phyloP scores from a whole-genome alignment of 139 green algal genomes.

The Chlorella vulgaris region DNA sequence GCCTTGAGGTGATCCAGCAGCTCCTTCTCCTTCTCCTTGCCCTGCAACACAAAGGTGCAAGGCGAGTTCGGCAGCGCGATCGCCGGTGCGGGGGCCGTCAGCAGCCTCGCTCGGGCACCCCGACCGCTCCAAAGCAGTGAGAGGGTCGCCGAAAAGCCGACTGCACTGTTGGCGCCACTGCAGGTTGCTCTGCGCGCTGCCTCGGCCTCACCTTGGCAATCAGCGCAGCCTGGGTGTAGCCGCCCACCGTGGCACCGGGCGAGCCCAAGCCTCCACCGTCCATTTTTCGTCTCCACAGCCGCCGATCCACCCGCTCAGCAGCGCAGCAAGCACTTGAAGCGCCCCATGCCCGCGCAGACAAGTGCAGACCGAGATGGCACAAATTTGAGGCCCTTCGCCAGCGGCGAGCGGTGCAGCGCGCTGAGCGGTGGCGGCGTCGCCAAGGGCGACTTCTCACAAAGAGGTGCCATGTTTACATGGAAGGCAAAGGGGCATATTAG shows the following conservation, averaged over 20 bases:
- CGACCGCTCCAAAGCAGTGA: no score
- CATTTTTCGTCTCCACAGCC: not conserved
- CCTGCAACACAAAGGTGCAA: not conserved
- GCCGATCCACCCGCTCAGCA: not conserved
- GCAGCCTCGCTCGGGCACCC: not conserved
- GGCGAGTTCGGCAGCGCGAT: no score
- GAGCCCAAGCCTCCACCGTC: not conserved
- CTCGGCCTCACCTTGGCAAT: not conserved
- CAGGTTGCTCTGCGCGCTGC: not conserved
- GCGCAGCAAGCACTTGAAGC: not conserved
- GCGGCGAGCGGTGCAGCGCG: no score
- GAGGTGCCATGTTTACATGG: no score
- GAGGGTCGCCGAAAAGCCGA: no score
- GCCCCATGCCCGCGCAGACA: no score
- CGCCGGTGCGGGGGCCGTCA: not conserved
- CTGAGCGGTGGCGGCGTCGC: no score
- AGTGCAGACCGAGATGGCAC: no score
- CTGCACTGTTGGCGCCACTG: slow-evolving; percentile 1
- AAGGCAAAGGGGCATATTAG: no score
- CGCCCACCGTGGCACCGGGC: not conserved
- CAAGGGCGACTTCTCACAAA: no score
- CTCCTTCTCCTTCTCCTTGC: slow-evolving; percentile 10
- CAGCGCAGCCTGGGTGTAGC: not conserved
- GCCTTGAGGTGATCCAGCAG: slow-evolving; percentile 24
- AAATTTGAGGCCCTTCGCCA: no score